These are phyloP conservation scores for Earliella scabrosa DNA, from an alignment of 1,284 basidiomycete species.

Conservation along the genomic window DNA sequence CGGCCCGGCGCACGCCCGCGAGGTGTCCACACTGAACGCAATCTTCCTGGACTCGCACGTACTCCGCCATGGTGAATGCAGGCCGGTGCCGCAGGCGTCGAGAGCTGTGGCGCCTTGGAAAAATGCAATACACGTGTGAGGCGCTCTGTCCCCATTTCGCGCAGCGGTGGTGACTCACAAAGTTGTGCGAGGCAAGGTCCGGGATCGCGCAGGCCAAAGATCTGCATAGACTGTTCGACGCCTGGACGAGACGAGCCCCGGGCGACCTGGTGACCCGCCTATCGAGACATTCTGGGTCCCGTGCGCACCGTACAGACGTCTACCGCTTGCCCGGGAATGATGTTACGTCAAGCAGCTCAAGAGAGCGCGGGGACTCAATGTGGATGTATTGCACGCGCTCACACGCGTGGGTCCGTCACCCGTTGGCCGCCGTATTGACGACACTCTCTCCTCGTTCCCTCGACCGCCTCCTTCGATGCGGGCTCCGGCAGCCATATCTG, in stretches of 20 bases:
- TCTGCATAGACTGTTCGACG: not conserved
- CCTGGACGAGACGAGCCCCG: not conserved
- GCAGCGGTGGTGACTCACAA: constrained; percentile 1
- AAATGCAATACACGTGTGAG: not conserved
- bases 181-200: constrained; percentile 10
- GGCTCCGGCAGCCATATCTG: constrained; percentile 9
- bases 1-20: constrained; percentile 11
- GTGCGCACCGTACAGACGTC: constrained; percentile 10
- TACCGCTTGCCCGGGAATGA: constrained; percentile 12
- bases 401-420: constrained; percentile 11
- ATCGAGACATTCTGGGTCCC: constrained; percentile 8
- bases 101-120: not conserved
- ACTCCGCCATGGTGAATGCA: constrained; percentile 2
- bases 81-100: not conserved
- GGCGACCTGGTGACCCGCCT: constrained; percentile 14
- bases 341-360: constrained; percentile 20
- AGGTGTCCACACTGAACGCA: not conserved
- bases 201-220: not conserved
- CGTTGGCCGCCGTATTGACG: constrained; percentile 9
- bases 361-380: constrained; percentile 10
- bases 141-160: not conserved
- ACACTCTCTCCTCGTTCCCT: constrained; percentile 4
- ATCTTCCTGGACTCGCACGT: not conserved
- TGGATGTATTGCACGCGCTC: constrained; percentile 7
- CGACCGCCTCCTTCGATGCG: constrained; percentile 9